Base-by-base conservation (phyloP, 1,139 yeast genomes). In the Candida sojae region DNA sequence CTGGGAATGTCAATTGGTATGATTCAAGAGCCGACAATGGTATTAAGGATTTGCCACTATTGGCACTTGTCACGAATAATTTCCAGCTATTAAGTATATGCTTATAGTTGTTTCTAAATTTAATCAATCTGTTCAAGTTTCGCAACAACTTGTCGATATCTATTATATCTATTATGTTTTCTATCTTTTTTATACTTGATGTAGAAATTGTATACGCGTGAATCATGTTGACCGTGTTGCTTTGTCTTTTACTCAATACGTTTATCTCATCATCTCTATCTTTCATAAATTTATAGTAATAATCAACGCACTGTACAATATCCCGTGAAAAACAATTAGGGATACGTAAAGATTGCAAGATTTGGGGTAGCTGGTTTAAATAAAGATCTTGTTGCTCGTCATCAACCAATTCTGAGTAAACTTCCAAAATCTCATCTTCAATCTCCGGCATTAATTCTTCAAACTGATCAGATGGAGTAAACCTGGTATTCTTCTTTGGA, bases 81-180 rank as follows among this genome's bases (percentile, higher is more conserved):
- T 49, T 53, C 80, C 79, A 75, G 43, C 70, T 66, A 2, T 59
- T 64, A 21, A 50, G 50, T 6, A 75, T 74, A 35, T 57, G 59
- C n/a, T 42, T 40, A 48, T 60, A 67, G 42, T 66, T 57, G 52
- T 75, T 65, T 43, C 79, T 55, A 50, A 71, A 73, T 51, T 66
- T 64, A 23, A 75, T 46, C 23, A 75, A 61, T 44, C 64, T 63
- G 39, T 61, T 59, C 31, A 61, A 52, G 45, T 68, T 61, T 26
- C 49, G 43, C 9, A 73, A 58, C 26, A 75, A 59, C 54, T 75
- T 75, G 48, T 75, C 79, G 32, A 75, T 62, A 53, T 75, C 80
- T 5, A 75, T 60, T 1, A 75, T 64, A 52, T 75, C 80, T 4
- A 74, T 58, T 10, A 71, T 58, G 21, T 64, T 66, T 25, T 55